These are phyloP conservation scores for Suillus clintonianus DNA, from an alignment of 768 basidiomycete genomes.

Conservation along the genomic window DNA sequence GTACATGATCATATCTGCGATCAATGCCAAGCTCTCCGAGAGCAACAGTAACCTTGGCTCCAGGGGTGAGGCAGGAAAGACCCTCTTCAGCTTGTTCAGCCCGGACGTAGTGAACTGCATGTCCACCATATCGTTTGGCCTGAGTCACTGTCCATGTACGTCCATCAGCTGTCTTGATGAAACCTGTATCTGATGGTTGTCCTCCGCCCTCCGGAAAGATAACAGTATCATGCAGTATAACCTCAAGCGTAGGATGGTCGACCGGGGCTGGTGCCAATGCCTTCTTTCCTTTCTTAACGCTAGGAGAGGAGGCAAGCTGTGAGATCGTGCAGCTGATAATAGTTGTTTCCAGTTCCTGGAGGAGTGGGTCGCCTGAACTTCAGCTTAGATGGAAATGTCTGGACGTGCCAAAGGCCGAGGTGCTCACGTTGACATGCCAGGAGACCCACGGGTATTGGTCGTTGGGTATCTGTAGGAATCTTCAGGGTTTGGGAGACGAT, in stretches of 20 bases:
- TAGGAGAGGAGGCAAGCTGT: slow-evolving; percentile 40
- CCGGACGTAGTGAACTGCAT: slow-evolving; percentile 73
- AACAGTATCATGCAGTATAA: slow-evolving; percentile 74
- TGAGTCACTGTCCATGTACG: slow-evolving; percentile 60
- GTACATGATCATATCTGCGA: slow-evolving; percentile 73
- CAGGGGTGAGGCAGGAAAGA: slow-evolving; percentile 51
- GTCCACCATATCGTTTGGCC: slow-evolving; percentile 67
- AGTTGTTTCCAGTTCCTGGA: slow-evolving; percentile 56
- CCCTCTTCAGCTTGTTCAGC: slow-evolving; percentile 40
- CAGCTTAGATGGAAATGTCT: slow-evolving; percentile 7
- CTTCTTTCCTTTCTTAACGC: slow-evolving; percentile 58
- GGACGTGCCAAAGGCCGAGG: slow-evolving; percentile 4
- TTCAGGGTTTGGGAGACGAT: slow-evolving; percentile 59
- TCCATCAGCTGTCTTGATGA: slow-evolving; percentile 48
- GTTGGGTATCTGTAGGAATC: slow-evolving; percentile 50
- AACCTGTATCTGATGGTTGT: slow-evolving; percentile 76
- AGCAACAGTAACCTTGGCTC: slow-evolving; percentile 51
- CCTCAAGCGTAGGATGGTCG: slow-evolving; percentile 54
- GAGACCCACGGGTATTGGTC: slow-evolving; percentile 71
- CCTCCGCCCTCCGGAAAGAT: slow-evolving; percentile 86
- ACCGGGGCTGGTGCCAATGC: slow-evolving; percentile 46
- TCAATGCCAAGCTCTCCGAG: slow-evolving; percentile 62
- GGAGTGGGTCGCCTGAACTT: slow-evolving; percentile 66
- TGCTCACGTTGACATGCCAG: slow-evolving; percentile 75
- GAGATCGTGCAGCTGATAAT: slow-evolving; percentile 54